Conservation (phyloP, 495 filamentous ascomycete species). For the Penicillium cosmopolitanum region DNA sequence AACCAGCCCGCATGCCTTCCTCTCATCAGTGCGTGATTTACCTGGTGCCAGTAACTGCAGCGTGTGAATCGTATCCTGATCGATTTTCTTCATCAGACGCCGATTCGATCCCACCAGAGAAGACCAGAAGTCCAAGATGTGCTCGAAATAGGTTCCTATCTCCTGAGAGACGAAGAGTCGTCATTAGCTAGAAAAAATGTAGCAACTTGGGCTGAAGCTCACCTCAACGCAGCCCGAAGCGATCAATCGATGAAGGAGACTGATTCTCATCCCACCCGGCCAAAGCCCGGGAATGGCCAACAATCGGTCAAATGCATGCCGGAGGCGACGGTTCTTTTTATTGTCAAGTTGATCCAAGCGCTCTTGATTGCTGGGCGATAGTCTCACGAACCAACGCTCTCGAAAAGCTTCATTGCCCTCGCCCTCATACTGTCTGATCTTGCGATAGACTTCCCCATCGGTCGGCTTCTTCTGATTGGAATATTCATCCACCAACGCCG, state of each 20-base stretch:
- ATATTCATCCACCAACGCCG: not conserved
- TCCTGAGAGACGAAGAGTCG: not conserved
- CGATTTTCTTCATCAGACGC: not conserved
- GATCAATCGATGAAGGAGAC: not conserved
- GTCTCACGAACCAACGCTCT: too few relatives aligned
- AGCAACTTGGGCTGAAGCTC: not conserved
- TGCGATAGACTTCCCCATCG: too few relatives aligned
- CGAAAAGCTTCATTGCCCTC: too few relatives aligned
- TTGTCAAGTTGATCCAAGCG: too few relatives aligned
- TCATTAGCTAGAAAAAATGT: not conserved
- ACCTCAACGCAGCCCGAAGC: not conserved
- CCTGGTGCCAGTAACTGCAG: not conserved
- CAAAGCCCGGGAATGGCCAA: too few relatives aligned
- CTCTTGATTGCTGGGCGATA: too few relatives aligned
- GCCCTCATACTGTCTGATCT: too few relatives aligned
- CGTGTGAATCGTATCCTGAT: not conserved
- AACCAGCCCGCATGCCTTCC: constrained; percentile 10
- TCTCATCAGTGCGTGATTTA: constrained; percentile 7
- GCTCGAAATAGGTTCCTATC: not conserved
- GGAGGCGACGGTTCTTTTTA: too few relatives aligned
- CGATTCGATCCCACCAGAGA: not conserved
- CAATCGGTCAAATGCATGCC: too few relatives aligned
- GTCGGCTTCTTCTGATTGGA: too few relatives aligned
- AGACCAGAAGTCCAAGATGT: not conserved
- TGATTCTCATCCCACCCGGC: not conserved